phyloP scores from a whole-genome alignment of 139 green algal species.

The Chlorella vulgaris region DNA sequence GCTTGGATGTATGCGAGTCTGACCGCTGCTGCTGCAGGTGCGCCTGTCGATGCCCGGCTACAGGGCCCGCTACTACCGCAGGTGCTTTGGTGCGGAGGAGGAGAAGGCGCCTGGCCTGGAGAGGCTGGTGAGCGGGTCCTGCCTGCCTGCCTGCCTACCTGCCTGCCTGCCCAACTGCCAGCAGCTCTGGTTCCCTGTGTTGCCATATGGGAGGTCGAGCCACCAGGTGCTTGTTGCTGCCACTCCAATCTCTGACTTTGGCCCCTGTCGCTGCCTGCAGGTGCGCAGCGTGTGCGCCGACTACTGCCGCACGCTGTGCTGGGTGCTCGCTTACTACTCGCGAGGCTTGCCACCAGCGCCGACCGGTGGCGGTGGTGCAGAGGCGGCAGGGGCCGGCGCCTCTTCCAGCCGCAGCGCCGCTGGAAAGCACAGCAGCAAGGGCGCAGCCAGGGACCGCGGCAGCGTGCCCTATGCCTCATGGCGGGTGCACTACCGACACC shows the following conservation, averaged over 20 bases:
- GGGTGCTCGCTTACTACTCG: slow-evolving; percentile 65
- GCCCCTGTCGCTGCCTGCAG: background rate
- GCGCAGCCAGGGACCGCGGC: background rate
- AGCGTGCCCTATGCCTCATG: background rate
- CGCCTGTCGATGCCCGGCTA: slow-evolving; percentile 49
- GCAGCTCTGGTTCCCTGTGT: no score
- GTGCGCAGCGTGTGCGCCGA: background rate
- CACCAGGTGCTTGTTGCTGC: background rate
- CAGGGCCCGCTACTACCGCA: slow-evolving; percentile 58
- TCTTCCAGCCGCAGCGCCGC: background rate
- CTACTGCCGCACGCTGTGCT: slow-evolving; percentile 47
- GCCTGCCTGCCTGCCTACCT: background rate
- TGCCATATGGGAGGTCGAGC: no score
- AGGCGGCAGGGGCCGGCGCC: background rate
- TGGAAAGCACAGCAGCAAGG: background rate
- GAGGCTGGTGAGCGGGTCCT: slow-evolving; percentile 38
- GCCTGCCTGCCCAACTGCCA: background rate
- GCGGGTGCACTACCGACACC: slow-evolving; percentile 49
- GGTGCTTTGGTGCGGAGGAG: slow-evolving; percentile 37
- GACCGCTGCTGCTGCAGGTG: slow-evolving; percentile 24
- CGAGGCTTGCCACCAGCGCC: slow-evolving; percentile 42
- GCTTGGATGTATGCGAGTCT: background rate
- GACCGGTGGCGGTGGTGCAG: background rate
- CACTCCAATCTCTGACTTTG: background rate
- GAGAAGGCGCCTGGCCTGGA: slow-evolving; percentile 49